phyloP scores from a whole-genome alignment of 192 early-diverging fungal species.

The Coemansia interrupta region DNA sequence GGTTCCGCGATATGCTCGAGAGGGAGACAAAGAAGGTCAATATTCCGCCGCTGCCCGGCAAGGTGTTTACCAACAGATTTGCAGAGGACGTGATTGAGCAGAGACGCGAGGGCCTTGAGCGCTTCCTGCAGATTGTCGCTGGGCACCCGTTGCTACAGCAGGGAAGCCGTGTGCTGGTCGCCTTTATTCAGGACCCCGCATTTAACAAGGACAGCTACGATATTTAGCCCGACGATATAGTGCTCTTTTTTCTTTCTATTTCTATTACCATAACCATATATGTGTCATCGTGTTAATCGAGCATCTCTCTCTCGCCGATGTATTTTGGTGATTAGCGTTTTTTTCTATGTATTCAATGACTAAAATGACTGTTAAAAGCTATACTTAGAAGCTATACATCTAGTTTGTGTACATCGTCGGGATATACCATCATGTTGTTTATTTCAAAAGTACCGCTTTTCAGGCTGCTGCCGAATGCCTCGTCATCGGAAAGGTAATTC shows the following conservation, averaged over 20 bases:
- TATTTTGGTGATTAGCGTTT: too few relatives aligned
- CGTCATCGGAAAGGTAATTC: too few relatives aligned
- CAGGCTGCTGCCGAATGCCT: too few relatives aligned
- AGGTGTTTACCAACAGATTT: slow-evolving; percentile 94
- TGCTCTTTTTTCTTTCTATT: background rate
- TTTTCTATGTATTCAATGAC: too few relatives aligned
- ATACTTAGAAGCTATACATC: too few relatives aligned
- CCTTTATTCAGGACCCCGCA: slow-evolving; percentile 92
- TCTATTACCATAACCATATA: background rate
- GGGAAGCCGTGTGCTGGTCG: slow-evolving; percentile 86
- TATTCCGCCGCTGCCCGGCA: slow-evolving; percentile 92
- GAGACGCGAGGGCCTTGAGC: slow-evolving; percentile 83
- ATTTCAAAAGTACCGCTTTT: too few relatives aligned
- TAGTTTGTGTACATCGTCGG: too few relatives aligned
- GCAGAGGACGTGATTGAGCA: slow-evolving; percentile 93
- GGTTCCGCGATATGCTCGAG: slow-evolving; percentile 93
- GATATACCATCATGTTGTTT: too few relatives aligned
- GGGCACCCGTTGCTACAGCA: slow-evolving; percentile 97
- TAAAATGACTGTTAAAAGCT: too few relatives aligned
- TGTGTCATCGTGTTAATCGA: too few relatives aligned
- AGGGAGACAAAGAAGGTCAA: slow-evolving; percentile 88
- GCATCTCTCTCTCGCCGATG: too few relatives aligned
- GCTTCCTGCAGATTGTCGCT: slow-evolving; percentile 93
- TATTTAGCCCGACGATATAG: slow-evolving; percentile 1
- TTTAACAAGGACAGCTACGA: slow-evolving; percentile 74